Percentiles rank a stretch among this genome's conserved stretches.
Evolutionary conservation across 2,329 filamentous ascomycete genomes (phyloP).

Genomic region (Ceratocystis destructans): DNA sequence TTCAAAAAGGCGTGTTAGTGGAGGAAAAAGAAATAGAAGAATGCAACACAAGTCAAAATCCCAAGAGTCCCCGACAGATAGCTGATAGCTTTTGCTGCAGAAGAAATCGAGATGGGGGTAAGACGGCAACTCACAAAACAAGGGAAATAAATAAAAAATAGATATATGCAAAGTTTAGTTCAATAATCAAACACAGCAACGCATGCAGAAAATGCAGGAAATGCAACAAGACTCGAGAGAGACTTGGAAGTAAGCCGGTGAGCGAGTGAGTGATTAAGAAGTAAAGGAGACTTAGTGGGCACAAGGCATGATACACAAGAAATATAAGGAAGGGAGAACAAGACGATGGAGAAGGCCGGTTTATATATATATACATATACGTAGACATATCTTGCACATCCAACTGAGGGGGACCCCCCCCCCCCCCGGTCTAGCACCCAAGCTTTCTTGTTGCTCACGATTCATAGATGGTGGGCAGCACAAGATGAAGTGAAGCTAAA

Average conservation of each 20-base stretch:
- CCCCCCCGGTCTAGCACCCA: background rate
- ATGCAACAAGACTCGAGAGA: background rate
- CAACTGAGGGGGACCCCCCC: too few species aligned
- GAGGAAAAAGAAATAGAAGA: too few species aligned
- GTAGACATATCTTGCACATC: background rate
- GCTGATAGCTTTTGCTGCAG: too few species aligned
- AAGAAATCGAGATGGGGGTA: too few species aligned
- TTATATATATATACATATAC: background rate
- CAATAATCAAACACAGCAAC: too few species aligned
- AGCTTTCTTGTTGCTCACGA: background rate
- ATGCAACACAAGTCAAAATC: too few species aligned
- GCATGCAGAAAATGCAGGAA: background rate
- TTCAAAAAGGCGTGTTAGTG: too few species aligned
- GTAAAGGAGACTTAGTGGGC: background rate
- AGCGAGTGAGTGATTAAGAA: background rate
- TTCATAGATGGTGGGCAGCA: background rate
- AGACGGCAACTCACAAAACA: too few species aligned
- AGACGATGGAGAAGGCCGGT: background rate
- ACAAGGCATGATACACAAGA: background rate
- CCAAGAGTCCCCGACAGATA: too few species aligned
- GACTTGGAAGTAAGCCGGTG: background rate
- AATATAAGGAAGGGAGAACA: background rate
- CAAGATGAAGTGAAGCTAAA: background rate
- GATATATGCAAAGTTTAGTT: too few species aligned
- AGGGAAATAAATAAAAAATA: too few species aligned